These are phyloP conservation scores for Paspalum notatum DNA, from an alignment of 176 grass and related monocot species.

Conservation along the genomic window DNA sequence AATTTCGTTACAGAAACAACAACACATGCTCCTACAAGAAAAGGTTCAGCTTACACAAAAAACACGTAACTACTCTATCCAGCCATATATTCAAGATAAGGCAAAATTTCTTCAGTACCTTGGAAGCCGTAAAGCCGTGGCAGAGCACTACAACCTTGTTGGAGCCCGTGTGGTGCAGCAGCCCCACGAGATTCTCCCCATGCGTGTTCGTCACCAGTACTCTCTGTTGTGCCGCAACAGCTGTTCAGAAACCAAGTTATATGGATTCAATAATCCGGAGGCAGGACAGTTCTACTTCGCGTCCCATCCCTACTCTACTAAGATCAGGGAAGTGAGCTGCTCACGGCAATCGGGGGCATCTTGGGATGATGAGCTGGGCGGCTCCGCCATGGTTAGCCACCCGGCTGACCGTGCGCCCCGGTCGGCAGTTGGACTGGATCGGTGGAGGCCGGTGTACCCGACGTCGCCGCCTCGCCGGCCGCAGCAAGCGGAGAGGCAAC, in stretches of 20 bases:
- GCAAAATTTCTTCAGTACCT: conserved; percentile 49
- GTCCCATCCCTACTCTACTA: neutral
- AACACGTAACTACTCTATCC: neutral
- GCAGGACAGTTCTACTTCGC: neutral
- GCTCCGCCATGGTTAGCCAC: neutral
- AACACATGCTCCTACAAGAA: neutral
- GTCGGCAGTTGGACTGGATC: neutral
- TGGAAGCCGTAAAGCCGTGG: conserved; percentile 74
- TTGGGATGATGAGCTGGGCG: neutral
- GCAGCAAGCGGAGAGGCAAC: neutral
- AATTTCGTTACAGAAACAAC: neutral
- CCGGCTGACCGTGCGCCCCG: neutral
- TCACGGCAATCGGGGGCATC: conserved; percentile 3
- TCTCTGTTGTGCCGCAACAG: conserved; percentile 44
- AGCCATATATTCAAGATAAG: neutral
- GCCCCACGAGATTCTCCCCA: conserved; percentile 74
- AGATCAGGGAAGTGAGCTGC: neutral
- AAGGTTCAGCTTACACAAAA: neutral
- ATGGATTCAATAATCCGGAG: conserved; percentile 1
- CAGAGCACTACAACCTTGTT: conserved; percentile 78
- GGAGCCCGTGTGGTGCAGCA: conserved; percentile 66
- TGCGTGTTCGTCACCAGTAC: conserved; percentile 65
- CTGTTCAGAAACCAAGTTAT: conserved; percentile 34
- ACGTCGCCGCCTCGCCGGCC: neutral
- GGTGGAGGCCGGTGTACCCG: neutral